Evolutionary conservation across 352 stramenopile species (phyloP).

Genomic region (Pythium oligandrum): DNA sequence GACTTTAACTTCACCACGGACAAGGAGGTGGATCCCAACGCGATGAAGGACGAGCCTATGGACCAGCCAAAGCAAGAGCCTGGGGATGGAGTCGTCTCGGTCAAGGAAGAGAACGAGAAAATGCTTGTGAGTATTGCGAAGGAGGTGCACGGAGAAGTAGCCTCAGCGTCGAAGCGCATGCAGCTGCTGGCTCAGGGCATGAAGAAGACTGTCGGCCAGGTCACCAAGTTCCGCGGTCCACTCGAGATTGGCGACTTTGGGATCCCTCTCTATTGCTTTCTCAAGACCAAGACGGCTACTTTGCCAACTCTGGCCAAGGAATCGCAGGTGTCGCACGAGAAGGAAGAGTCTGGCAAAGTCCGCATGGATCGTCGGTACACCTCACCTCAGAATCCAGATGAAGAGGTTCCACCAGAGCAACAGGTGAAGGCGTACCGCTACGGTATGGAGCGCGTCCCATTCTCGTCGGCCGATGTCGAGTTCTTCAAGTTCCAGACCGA

Average conservation of each 20-base stretch:
- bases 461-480: conserved; percentile 73
- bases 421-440: conserved; percentile 82
- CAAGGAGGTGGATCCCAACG: conserved; percentile 7
- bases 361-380: conserved; percentile 73
- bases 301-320: conserved; percentile 71
- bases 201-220: conserved; percentile 64
- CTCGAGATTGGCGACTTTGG: conserved; percentile 70
- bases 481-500: conserved; percentile 81
- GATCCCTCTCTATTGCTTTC: conserved; percentile 74
- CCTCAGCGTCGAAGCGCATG: conserved; percentile 66
- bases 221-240: conserved; percentile 72
- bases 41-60: conserved; percentile 21
- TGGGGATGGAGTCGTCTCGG: conserved; percentile 8
- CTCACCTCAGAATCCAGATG: conserved; percentile 55
- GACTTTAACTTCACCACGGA: conserved; percentile 59
- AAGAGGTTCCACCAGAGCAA: conserved; percentile 64
- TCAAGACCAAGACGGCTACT: conserved; percentile 72
- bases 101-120: conserved; percentile 77
- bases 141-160: conserved; percentile 62
- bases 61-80: conserved; percentile 2
- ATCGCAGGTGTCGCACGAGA: conserved; percentile 60
- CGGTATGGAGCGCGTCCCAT: conserved; percentile 72
- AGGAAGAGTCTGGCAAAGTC: conserved; percentile 51
- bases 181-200: conserved; percentile 71
- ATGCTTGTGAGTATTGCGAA: conserved; percentile 78